These are phyloP conservation scores for Aureobasidium subglaciale DNA, from an alignment of 2,329 filamentous ascomycete genomes.

Conservation along the genomic window DNA sequence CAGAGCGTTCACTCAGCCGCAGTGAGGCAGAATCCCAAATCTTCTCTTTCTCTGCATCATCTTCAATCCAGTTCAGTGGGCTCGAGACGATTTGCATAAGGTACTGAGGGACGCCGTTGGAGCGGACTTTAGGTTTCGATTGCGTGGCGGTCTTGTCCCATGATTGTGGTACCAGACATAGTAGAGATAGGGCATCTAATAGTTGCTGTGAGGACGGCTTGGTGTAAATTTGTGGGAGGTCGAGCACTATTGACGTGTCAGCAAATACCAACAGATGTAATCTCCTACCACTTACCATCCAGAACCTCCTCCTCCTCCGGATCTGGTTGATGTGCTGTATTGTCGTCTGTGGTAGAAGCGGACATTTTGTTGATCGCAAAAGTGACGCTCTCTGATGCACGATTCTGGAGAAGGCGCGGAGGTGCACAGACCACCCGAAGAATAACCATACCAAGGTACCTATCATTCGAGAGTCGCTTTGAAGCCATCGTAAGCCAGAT, in stretches of 20 bases:
- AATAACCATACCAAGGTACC: too few species aligned
- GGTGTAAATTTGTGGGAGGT: slow-evolving; percentile 77
- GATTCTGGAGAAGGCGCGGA: slow-evolving; percentile 14
- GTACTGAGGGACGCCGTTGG: slow-evolving; percentile 54
- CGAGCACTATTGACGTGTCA: slow-evolving; percentile 46
- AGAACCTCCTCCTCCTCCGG: slow-evolving; percentile 26
- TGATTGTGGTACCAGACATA: slow-evolving; percentile 60
- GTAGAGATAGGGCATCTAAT: slow-evolving; percentile 55
- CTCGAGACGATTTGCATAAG: slow-evolving; percentile 63
- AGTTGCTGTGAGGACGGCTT: slow-evolving; percentile 61
- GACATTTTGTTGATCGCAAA: background rate
- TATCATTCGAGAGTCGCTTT: slow-evolving; percentile 59
- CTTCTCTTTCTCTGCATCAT: slow-evolving; percentile 58
- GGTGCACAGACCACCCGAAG: slow-evolving; percentile 12
- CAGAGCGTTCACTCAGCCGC: slow-evolving; percentile 78
- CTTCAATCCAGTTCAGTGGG: slow-evolving; percentile 59
- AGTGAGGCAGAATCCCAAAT: slow-evolving; percentile 75
- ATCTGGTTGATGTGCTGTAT: slow-evolving; percentile 17
- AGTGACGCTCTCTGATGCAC: background rate
- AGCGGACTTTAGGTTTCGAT: slow-evolving; percentile 36
- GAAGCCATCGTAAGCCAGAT: slow-evolving; percentile 89
- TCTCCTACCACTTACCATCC: slow-evolving; percentile 35
- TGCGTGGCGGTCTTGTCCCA: slow-evolving; percentile 46
- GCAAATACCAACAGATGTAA: background rate
- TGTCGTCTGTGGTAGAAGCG: slow-evolving; percentile 1